Evolutionary conservation across 768 basidiomycete species (phyloP).

Genomic region (Suillus subluteus): DNA sequence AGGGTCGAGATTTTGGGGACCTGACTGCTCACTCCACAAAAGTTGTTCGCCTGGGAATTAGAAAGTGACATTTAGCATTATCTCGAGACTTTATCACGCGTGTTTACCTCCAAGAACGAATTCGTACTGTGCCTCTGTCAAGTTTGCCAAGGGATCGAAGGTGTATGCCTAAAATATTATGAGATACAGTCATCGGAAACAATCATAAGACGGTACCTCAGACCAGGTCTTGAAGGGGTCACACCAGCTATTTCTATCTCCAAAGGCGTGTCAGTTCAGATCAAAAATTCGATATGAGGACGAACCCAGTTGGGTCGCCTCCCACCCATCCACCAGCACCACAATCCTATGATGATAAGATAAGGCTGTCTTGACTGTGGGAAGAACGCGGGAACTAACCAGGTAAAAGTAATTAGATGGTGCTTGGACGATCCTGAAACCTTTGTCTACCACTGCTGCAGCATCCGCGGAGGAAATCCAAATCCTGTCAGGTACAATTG

Average conservation of each 20-base stretch:
- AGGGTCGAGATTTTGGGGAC: constrained; percentile 45
- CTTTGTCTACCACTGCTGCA: constrained; percentile 39
- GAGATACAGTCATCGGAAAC: constrained; percentile 15
- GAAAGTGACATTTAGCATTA: constrained; percentile 11
- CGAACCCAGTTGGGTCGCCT: constrained; percentile 34
- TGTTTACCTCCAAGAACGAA: constrained; percentile 43
- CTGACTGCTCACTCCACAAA: constrained; percentile 52
- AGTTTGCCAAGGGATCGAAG: constrained; percentile 52
- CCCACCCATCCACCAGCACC: constrained; percentile 54
- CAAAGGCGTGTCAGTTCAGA: constrained; percentile 1
- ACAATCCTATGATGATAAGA: constrained; percentile 38
- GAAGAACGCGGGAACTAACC: constrained; percentile 19
- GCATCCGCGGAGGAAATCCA: constrained; percentile 52
- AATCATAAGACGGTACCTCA: constrained; percentile 28
- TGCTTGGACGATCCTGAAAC: constrained; percentile 49
- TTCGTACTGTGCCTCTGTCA: constrained; percentile 37
- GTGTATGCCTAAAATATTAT: constrained; percentile 43
- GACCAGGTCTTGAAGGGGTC: constrained; percentile 59
- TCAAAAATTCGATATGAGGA: not conserved
- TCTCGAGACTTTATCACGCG: constrained; percentile 4
- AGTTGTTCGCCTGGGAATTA: constrained; percentile 36
- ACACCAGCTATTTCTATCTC: constrained; percentile 47
- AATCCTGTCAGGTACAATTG: constrained; percentile 33
- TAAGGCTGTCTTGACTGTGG: not conserved
- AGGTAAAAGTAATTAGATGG: constrained; percentile 60